phyloP scores from a whole-genome alignment of 495 filamentous ascomycete species.

The Aspergillus saccharolyticus region DNA sequence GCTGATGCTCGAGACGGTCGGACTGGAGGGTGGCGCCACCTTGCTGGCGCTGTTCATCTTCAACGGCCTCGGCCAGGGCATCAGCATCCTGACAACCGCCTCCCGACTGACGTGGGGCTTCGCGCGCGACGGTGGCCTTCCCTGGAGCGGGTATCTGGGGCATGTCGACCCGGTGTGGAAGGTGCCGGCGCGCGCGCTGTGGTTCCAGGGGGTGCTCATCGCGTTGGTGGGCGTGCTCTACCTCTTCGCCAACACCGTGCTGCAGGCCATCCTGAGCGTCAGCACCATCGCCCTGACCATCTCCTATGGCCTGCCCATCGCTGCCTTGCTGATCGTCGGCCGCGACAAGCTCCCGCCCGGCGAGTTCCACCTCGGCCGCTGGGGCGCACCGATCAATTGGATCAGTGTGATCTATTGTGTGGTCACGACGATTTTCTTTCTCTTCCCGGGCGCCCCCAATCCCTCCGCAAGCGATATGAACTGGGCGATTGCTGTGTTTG shows the following conservation, averaged over 20 bases:
- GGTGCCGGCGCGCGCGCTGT: constrained; percentile 41
- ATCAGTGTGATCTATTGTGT: constrained; percentile 37
- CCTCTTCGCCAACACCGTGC: constrained; percentile 43
- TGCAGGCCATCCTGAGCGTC: constrained; percentile 42
- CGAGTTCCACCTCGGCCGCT: constrained; percentile 33
- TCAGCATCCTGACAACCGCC: constrained; percentile 45
- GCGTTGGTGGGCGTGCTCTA: constrained; percentile 41
- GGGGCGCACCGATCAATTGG: constrained; percentile 31
- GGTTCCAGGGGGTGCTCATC: constrained; percentile 40
- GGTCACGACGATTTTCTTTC: constrained; percentile 42
- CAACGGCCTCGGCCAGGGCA: constrained; percentile 42
- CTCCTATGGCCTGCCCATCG: constrained; percentile 41
- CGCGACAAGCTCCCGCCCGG: constrained; percentile 39
- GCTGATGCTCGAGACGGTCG: constrained; percentile 39
- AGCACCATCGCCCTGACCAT: constrained; percentile 43
- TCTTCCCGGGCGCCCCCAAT: constrained; percentile 38
- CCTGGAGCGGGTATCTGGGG: constrained; percentile 38
- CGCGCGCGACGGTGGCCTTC: constrained; percentile 53
- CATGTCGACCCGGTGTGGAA: constrained; percentile 41
- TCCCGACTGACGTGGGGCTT: constrained; percentile 52
- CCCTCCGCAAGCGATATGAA: constrained; percentile 41
- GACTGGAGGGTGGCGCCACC: constrained; percentile 31
- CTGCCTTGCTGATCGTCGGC: constrained; percentile 32
- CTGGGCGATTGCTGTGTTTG: constrained; percentile 45
- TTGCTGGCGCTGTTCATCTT: constrained; percentile 45